A percentile compares a stretch with the other conserved stretches of the same genome.
Conservation (phyloP, 2,329 filamentous ascomycete species). For the Onygenales sp. region DNA sequence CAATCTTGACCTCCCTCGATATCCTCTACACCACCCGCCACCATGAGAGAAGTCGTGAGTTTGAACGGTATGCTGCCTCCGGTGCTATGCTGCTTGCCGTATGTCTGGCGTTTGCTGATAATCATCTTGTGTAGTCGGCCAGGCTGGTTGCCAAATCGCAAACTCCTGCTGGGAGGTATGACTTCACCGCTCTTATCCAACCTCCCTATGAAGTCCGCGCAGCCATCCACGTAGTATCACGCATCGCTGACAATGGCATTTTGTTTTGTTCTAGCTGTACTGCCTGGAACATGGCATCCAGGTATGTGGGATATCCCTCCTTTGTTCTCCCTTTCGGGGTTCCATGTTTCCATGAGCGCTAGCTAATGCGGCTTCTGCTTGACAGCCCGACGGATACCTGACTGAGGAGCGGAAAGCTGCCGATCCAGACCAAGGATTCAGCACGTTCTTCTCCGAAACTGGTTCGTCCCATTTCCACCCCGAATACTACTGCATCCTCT, state of each 20-base stretch:
- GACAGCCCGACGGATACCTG: conserved; percentile 92
- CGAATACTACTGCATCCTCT: conserved; percentile 4
- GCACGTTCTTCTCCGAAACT: conserved; percentile 99
- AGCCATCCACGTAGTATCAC: background rate
- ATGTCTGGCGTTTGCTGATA: conserved; percentile 23
- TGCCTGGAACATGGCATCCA: conserved; percentile 99
- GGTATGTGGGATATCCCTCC: conserved; percentile 48
- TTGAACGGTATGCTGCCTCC: conserved; percentile 71
- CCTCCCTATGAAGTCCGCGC: background rate
- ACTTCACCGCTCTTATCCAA: conserved; percentile 20
- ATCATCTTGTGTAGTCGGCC: conserved; percentile 63
- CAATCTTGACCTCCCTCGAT: background rate
- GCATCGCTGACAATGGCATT: background rate
- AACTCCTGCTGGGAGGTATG: conserved; percentile 99
- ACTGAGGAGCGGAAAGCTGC: conserved; percentile 94
- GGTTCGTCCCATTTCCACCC: conserved; percentile 48
- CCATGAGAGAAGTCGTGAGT: conserved; percentile 98
- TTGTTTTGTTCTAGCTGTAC: conserved; percentile 63
- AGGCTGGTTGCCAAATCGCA: conserved; percentile 99
- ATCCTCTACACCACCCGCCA: conserved; percentile 29
- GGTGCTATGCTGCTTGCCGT: background rate
- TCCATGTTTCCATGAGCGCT: background rate
- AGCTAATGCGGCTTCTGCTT: conserved; percentile 10
- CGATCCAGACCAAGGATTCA: conserved; percentile 94
- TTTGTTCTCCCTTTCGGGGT: background rate